Evolutionary conservation across 108 stramenopile genomes (phyloP).

Genomic region (Nitzschia palea): DNA sequence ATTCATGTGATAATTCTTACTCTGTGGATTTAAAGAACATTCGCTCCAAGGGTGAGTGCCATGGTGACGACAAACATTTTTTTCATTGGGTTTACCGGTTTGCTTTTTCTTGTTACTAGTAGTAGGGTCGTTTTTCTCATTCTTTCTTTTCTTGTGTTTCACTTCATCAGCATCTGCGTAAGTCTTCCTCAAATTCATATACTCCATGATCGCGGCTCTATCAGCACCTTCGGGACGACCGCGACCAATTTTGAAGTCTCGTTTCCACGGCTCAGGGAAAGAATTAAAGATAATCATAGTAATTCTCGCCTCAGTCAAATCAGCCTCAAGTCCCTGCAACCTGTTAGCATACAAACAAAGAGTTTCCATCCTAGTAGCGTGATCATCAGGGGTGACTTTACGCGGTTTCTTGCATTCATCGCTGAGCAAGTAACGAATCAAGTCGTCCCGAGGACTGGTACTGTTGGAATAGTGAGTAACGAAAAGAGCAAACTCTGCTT

Average conservation of each 20-base stretch:
- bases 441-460: neutral
- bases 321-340: constrained; percentile 36
- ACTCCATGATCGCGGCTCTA: constrained; percentile 26
- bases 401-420: constrained; percentile 1
- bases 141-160: neutral
- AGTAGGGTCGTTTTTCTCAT: neutral
- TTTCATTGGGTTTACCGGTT: too few species aligned
- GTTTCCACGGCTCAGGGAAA: too few species aligned
- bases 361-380: neutral
- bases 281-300: too few species aligned
- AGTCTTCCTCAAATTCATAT: constrained; percentile 9
- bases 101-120: neutral
- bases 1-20: neutral
- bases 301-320: too few species aligned
- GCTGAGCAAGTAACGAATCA: neutral
- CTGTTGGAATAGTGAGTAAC: neutral
- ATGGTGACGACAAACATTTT: too few species aligned
- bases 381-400: neutral
- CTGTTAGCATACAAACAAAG: neutral
- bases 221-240: constrained; percentile 32
- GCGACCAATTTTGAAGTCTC: too few species aligned
- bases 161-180: neutral
- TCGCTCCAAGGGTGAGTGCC: neutral
- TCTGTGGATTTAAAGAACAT: neutral
- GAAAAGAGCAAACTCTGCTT: too few species aligned